phyloP scores from a whole-genome alignment of 768 basidiomycete genomes.

The Russula brevipes region DNA sequence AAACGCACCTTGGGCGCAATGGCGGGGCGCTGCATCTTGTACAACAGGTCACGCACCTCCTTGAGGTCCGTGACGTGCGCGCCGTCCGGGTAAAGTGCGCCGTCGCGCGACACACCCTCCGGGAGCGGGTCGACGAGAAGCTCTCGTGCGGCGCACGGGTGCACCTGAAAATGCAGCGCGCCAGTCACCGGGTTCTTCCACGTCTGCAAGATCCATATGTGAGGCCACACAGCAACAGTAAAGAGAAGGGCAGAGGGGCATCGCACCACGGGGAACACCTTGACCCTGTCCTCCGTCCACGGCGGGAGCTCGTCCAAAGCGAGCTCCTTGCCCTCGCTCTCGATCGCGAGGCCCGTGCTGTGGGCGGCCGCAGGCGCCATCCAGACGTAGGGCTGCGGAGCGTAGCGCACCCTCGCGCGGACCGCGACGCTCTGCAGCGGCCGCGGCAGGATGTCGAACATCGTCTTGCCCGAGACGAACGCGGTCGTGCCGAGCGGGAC shows the following conservation, averaged over 20 bases:
- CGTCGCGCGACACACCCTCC: conserved; percentile 47
- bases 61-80: conserved; percentile 67
- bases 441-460: conserved; percentile 70
- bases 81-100: conserved; percentile 79
- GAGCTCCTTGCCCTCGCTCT: conserved; percentile 66
- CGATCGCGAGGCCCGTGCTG: conserved; percentile 76
- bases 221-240: neutral
- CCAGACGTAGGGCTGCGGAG: conserved; percentile 85
- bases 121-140: conserved; percentile 74
- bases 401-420: conserved; percentile 64
- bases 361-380: conserved; percentile 69
- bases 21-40: conserved; percentile 84
- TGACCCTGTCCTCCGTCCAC: conserved; percentile 77
- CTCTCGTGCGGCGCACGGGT: conserved; percentile 69
- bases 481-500: conserved; percentile 85
- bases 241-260: neutral
- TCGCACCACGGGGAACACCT: conserved; percentile 60
- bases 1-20: conserved; percentile 67
- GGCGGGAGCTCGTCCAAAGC: conserved; percentile 60
- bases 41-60: conserved; percentile 66
- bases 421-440: conserved; percentile 75
- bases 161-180: conserved; percentile 82
- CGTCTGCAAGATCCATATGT: conserved; percentile 38
- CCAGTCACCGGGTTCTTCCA: conserved; percentile 94
- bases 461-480: conserved; percentile 70